Base-by-base conservation (phyloP, 148 eudicot genomes). In the Amaranthus hypochondriacus region DNA sequence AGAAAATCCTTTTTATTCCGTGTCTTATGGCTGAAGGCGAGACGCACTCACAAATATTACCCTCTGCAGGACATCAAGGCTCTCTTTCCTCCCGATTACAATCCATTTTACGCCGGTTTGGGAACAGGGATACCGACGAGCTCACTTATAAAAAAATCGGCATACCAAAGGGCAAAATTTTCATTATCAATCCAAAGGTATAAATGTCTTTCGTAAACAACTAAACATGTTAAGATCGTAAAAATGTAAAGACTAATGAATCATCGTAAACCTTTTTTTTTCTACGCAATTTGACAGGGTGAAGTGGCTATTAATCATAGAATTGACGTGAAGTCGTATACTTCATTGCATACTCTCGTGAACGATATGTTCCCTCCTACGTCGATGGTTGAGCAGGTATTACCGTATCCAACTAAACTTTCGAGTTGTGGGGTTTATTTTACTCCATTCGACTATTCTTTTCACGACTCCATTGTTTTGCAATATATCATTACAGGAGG, bases 331-430 rank as follows among this genome's bases (percentile, higher is more conserved):
- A 95, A 88, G 81, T 88, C 99, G 3, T 95, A 95, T 81, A 87
- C 96, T 54, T 92, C 97, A 4, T 82, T 95, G 66, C 99, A 95
- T 83, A 95, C 99, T 9, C 85, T 95, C 10, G 97, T 95, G 39
- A 77, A 95, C 68, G 99, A 92, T 87, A 95, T 95, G 99, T 95
- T 95, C 83, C 99, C 99, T 2, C 99, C 97, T 12, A 95, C 99
- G 60, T 90, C 92, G 56, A 77, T 89, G 87, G 82, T 86, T 52
- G 96, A 92, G 80, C 96, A 95, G 96, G 97, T 61, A 48, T 52
- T 9, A 9, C 8, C 55, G 1, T 51, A 18, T 4, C 21, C 7
- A 28, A 61, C 61, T 2, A 48, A 57, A 50, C 43, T 73, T 14
- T 62, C 59, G n/a, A 7, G 39, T 59, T 9, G 48, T 61, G 1